Evolutionary conservation across 1,139 yeast genomes (phyloP).

Genomic region (Williopsis jadinii): DNA sequence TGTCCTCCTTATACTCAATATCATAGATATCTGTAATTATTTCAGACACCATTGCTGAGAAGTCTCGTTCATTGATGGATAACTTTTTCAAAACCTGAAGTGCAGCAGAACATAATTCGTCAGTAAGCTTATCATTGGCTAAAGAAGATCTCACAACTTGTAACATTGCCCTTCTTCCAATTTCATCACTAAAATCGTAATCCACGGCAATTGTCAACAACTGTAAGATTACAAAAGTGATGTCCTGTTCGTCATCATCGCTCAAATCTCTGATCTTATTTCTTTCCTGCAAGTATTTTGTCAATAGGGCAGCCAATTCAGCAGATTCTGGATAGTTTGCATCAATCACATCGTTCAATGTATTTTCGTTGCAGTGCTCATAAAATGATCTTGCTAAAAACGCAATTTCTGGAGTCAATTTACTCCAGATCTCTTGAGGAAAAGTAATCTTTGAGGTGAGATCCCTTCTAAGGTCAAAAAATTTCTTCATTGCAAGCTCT

Average conservation of each 20-base stretch:
- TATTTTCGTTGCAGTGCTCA: conserved; percentile 51
- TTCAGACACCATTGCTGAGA: conserved; percentile 79
- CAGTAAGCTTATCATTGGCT: conserved; percentile 47
- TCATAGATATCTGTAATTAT: conserved; percentile 81
- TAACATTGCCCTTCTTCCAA: conserved; percentile 80
- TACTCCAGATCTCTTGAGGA: conserved; percentile 56
- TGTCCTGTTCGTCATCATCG: conserved; percentile 43
- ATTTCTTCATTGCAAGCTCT: conserved; percentile 54
- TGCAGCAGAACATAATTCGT: conserved; percentile 47
- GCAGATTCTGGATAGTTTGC: conserved; percentile 76
- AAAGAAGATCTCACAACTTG: conserved; percentile 61
- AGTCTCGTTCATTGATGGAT: conserved; percentile 77
- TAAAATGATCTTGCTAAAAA: conserved; percentile 65
- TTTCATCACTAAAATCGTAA: conserved; percentile 86
- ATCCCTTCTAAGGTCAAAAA: conserved; percentile 60
- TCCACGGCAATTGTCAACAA: conserved; percentile 58
- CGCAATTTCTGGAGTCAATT: conserved; percentile 67
- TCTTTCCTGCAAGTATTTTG: conserved; percentile 45
- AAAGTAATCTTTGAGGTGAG: conserved; percentile 50
- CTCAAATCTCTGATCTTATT: conserved; percentile 26
- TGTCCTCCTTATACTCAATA: conserved; percentile 32
- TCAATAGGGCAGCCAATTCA: conserved; percentile 53
- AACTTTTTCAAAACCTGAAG: conserved; percentile 62
- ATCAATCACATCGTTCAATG: conserved; percentile 55
- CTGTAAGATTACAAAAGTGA: conserved; percentile 74